Conservation (phyloP, 2,329 filamentous ascomycete species). For the Xenosphaeropsis pyriputrescens region DNA sequence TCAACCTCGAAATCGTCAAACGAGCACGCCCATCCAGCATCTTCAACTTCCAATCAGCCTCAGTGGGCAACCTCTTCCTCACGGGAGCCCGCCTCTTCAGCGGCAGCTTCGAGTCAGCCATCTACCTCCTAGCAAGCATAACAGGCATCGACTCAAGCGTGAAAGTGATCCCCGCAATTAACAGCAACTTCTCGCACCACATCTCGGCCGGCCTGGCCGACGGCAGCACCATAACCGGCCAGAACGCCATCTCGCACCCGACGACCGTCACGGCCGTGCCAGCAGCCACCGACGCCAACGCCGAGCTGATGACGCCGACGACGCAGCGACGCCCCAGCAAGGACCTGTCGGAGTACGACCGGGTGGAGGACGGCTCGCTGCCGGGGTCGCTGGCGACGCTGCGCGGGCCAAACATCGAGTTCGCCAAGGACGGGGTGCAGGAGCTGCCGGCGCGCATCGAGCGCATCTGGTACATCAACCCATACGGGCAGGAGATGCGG, state of each 20-base stretch:
- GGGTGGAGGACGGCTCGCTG: conserved; percentile 65
- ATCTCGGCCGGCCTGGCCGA: conserved; percentile 73
- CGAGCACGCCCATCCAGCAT: conserved; percentile 55
- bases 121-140: conserved; percentile 78
- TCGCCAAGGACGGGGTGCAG: conserved; percentile 62
- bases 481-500: conserved; percentile 91
- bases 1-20: conserved; percentile 69
- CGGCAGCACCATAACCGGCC: conserved; percentile 69
- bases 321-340: conserved; percentile 11
- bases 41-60: conserved; percentile 66
- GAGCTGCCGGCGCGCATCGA: conserved; percentile 67
- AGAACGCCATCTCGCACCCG: conserved; percentile 86
- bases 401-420: conserved; percentile 66
- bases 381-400: conserved; percentile 70
- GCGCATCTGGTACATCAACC: conserved; percentile 93
- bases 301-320: conserved; percentile 6
- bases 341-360: conserved; percentile 41
- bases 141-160: conserved; percentile 69
- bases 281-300: conserved; percentile 10
- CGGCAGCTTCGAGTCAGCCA: conserved; percentile 81
- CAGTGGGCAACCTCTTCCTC: conserved; percentile 66
- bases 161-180: conserved; percentile 75
- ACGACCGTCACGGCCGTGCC: conserved; percentile 9
- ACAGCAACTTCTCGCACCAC: conserved; percentile 90
- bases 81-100: conserved; percentile 82